These are phyloP conservation scores for Colletotrichum nymphaeae DNA, from an alignment of 2,329 filamentous ascomycete genomes.

Conservation along the genomic window DNA sequence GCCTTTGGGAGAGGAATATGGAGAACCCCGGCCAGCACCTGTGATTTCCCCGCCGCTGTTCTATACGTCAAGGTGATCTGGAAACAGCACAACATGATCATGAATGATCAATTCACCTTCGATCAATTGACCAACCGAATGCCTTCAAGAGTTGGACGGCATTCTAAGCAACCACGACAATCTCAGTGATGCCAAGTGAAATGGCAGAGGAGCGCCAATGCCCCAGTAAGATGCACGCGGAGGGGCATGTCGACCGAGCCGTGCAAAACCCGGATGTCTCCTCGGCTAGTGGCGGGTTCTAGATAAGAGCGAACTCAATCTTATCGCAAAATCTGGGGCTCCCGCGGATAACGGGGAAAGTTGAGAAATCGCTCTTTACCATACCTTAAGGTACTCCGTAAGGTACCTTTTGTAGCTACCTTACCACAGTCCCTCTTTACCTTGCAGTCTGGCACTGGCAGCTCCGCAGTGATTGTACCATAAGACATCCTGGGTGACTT, in stretches of 20 bases:
- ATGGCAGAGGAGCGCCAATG: neutral
- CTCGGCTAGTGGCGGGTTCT: constrained; percentile 30
- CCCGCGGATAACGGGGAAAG: neutral
- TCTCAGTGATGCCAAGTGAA: neutral
- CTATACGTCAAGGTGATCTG: neutral
- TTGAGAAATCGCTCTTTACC: too few species aligned
- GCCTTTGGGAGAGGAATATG: constrained; percentile 22
- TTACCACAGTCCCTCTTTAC: too few species aligned
- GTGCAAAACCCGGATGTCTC: constrained; percentile 7
- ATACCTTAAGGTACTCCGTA: too few species aligned
- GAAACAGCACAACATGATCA: neutral
- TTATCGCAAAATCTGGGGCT: constrained; percentile 18
- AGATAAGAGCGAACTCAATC: constrained; percentile 17
- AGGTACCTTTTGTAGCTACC: too few species aligned
- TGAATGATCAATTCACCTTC: neutral
- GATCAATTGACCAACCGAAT: neutral
- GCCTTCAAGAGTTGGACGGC: neutral
- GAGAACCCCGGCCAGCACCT: constrained; percentile 13
- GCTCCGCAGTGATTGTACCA: too few species aligned
- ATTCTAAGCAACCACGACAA: neutral
- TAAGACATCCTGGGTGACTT: too few species aligned
- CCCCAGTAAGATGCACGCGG: neutral
- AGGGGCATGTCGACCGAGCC: neutral
- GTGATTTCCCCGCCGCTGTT: neutral
- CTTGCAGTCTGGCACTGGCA: too few species aligned